Evolutionary conservation across 2,329 filamentous ascomycete genomes (phyloP).

Genomic region (Exophiala alcalophila): DNA sequence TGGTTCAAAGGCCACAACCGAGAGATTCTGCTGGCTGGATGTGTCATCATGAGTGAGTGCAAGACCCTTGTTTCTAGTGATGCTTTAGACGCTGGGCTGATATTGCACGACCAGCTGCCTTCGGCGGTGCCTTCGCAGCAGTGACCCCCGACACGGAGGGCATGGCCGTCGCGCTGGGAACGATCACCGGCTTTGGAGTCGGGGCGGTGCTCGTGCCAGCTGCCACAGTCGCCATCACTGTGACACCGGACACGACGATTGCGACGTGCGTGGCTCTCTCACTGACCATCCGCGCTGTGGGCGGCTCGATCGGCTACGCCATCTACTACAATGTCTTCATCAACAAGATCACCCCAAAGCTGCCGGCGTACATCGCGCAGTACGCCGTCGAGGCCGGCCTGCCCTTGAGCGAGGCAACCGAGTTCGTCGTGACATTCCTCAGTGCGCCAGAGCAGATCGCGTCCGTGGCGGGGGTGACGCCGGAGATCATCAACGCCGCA

Average conservation of each 20-base stretch:
- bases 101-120: conserved; percentile 9
- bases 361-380: conserved; percentile 39
- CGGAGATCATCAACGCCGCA: conserved; percentile 5
- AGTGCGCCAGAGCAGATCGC: conserved; percentile 18
- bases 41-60: conserved; percentile 23
- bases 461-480: conserved; percentile 10
- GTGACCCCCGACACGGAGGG: conserved; percentile 52
- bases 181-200: conserved; percentile 62
- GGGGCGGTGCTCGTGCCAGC: conserved; percentile 52
- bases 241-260: conserved; percentile 60
- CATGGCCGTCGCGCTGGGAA: conserved; percentile 56
- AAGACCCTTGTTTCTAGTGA: neutral
- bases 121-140: conserved; percentile 50
- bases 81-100: neutral
- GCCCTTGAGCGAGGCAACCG: conserved; percentile 1
- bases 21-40: conserved; percentile 16
- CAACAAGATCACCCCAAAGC: conserved; percentile 43
- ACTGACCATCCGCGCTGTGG: conserved; percentile 64
- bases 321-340: conserved; percentile 54
- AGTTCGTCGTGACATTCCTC: conserved; percentile 19
- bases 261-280: conserved; percentile 67
- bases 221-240: conserved; percentile 23
- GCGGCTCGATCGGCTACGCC: conserved; percentile 62
- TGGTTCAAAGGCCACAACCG: conserved; percentile 23
- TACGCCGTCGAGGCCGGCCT: conserved; percentile 24